Conservation (phyloP, 257 asterid species). For the Buddleja alternifolia region DNA sequence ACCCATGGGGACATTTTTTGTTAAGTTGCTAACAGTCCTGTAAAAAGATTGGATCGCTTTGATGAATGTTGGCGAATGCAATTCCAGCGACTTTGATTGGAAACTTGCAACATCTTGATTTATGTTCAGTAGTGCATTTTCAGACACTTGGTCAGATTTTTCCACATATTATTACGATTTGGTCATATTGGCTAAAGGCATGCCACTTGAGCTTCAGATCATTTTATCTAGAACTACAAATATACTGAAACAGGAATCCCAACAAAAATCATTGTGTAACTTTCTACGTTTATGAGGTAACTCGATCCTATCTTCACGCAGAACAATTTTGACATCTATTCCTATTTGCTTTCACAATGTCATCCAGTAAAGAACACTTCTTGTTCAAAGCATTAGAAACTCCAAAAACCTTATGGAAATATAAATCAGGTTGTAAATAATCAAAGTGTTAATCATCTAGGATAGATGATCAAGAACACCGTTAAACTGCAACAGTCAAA, state of each 20-base stretch:
- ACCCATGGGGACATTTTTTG: neutral
- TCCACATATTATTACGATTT: neutral
- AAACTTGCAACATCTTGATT: neutral
- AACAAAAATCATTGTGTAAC: neutral
- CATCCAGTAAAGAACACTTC: neutral
- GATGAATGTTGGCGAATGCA: neutral
- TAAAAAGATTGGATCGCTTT: neutral
- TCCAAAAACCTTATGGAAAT: neutral
- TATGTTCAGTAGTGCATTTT: neutral
- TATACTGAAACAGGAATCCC: constrained; percentile 5
- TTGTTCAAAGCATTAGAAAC: constrained; percentile 5
- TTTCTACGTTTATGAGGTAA: constrained; percentile 16
- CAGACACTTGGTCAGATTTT: constrained; percentile 3
- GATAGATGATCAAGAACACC: neutral
- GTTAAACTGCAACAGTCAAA: neutral
- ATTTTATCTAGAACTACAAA: neutral
- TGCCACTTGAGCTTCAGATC: constrained; percentile 3
- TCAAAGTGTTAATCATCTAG: neutral
- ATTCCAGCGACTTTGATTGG: constrained; percentile 8
- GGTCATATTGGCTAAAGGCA: constrained; percentile 1
- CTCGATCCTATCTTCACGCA: constrained; percentile 5
- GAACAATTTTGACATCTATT: constrained; percentile 1
- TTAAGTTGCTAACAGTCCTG: constrained; percentile 2
- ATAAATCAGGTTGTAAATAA: neutral
- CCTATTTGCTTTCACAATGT: no score